phyloP scores from a whole-genome alignment of 257 asterid genomes.

The Solanum bulbocastanum region DNA sequence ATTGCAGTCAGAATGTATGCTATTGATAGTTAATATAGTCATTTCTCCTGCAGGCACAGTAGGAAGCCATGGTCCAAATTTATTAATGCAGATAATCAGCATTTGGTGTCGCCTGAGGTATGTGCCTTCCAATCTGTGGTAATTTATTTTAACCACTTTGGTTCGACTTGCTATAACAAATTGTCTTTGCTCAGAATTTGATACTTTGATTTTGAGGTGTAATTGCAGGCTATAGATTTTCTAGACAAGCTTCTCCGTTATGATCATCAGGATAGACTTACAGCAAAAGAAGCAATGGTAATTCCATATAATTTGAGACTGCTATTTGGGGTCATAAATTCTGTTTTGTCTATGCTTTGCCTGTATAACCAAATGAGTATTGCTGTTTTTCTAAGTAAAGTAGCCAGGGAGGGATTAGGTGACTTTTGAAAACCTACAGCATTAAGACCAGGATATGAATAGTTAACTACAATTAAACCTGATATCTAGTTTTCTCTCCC shows the following conservation, averaged over 20 bases:
- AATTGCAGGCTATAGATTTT: constrained; percentile 31
- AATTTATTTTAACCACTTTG: neutral
- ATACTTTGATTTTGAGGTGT: neutral
- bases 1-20: neutral
- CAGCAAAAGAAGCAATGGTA: constrained; percentile 38
- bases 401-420: neutral
- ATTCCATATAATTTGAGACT: neutral
- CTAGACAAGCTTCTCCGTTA: constrained; percentile 35
- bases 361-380: neutral
- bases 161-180: neutral
- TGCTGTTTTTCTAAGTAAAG: neutral
- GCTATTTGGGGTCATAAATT: neutral
- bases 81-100: constrained; percentile 32
- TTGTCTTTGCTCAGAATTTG: neutral
- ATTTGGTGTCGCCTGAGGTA: constrained; percentile 33
- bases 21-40: neutral
- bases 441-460: neutral
- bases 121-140: neutral
- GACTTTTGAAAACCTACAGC: neutral
- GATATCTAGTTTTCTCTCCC: neutral
- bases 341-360: neutral
- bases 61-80: constrained; percentile 35
- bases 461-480: neutral
- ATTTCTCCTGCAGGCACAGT: constrained; percentile 23
- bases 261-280: constrained; percentile 34